Base-by-base conservation (phyloP, 768 basidiomycete genomes). In the Suillus spraguei region DNA sequence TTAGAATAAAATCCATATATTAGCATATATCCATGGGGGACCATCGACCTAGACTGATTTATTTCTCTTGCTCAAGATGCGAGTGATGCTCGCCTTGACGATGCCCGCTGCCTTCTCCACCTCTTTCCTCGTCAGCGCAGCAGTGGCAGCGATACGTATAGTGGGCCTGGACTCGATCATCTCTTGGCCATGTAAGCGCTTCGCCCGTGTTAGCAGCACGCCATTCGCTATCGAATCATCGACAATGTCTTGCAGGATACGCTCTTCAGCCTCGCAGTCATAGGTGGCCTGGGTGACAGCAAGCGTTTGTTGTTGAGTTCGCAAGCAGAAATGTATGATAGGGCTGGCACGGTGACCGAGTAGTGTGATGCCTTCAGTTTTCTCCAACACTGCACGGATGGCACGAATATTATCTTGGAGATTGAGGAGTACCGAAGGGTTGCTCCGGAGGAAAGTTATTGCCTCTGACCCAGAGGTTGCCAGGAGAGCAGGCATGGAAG, bases 401-500 rank as follows among this genome's bases (percentile, higher is more conserved):
- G 84, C 83, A 42, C 84, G 84, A 49, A 92, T 77, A 74, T 99
- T 97, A 56, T 94, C 90, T 67, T 92, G 91, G 4, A 99, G 87
- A 1, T 84, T 78, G 39, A 81, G 78, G 66, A 97, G 86, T 49
- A 95, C 83, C 6, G 88, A 87, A 0, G 94, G 94, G 1, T 87
- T 87, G 63, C 83, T 85, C 50, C 85, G 85, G 59, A 99, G 81
- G 66, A 91, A 86, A 69, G 87, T 85, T 75, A 98, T 91, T 7
- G 88, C 94, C 69, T 94, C 90, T 0, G 93, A 95, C 2, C 88
- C 93, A 67, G 90, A 87, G 66, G 95, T 95, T 22, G 94, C 88
- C 44, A 99, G 87, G 49, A 96, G 83, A 3, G 94, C 86, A 0
- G 97, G 97, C 80, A 97, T 88, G 3, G 97, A 88, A 20, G 97